phyloP scores from a whole-genome alignment of 257 asterid species.

The Schizonepeta tenuifolia region DNA sequence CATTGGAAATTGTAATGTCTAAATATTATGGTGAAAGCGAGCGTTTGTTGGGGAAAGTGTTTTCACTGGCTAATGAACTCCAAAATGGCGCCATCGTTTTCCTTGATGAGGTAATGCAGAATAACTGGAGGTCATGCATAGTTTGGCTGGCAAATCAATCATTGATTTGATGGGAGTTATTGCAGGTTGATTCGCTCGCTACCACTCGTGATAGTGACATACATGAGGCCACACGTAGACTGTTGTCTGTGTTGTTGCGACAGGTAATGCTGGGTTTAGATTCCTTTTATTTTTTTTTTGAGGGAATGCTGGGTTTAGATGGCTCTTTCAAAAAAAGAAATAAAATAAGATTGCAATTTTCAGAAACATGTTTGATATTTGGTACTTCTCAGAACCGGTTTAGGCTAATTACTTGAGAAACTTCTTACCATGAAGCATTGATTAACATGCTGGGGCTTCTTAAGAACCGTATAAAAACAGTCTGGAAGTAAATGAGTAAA shows the following conservation, averaged over 20 bases:
- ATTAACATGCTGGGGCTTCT: no score
- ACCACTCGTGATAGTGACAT: constrained; percentile 89
- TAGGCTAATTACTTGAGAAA: neutral
- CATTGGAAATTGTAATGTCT: constrained; percentile 91
- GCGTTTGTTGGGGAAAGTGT: constrained; percentile 86
- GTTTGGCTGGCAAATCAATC: constrained; percentile 1
- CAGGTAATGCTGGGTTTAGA: constrained; percentile 58
- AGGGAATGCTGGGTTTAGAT: constrained; percentile 53
- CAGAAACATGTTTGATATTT: neutral
- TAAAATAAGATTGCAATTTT: neutral
- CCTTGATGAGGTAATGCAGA: constrained; percentile 82
- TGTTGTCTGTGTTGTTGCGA: constrained; percentile 82
- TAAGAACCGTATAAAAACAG: neutral
- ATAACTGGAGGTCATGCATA: constrained; percentile 20
- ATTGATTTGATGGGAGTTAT: constrained; percentile 23
- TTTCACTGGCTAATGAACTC: constrained; percentile 87
- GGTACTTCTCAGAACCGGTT: neutral
- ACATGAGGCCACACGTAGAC: constrained; percentile 94
- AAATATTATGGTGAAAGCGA: constrained; percentile 97
- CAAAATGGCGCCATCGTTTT: constrained; percentile 83
- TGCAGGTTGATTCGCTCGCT: constrained; percentile 95
- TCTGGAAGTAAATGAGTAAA: neutral
- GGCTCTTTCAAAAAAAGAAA: constrained; percentile 9
- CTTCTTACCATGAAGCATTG: neutral
- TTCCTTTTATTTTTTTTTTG: no score